A percentile compares a stretch with the other conserved stretches of the same genome.
Evolutionary conservation across 495 filamentous ascomycete genomes (phyloP).

Genomic region (Daldinia vernicosa): DNA sequence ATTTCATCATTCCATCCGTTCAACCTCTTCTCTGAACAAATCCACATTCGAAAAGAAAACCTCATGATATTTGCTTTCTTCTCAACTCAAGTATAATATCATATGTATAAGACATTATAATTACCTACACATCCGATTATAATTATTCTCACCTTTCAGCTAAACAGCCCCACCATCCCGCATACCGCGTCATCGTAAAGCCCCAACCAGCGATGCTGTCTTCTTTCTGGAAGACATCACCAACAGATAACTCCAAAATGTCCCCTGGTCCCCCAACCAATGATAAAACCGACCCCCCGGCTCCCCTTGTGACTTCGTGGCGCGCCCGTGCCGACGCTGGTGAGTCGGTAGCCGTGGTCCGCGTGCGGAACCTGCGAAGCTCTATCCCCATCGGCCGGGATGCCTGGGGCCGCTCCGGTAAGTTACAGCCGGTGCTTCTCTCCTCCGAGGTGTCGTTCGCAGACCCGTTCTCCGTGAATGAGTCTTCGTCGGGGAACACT

Average conservation of each 20-base stretch:
- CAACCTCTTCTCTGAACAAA: not conserved
- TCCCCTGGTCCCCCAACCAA: slow-evolving; percentile 25
- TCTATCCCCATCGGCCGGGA: slow-evolving; percentile 56
- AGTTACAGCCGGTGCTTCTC: slow-evolving; percentile 62
- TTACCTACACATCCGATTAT: not conserved
- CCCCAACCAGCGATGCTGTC: slow-evolving; percentile 29
- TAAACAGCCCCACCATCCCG: slow-evolving; percentile 1
- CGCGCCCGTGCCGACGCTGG: slow-evolving; percentile 46
- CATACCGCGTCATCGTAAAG: slow-evolving; percentile 21
- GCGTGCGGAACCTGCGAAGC: slow-evolving; percentile 61
- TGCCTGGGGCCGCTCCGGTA: slow-evolving; percentile 63
- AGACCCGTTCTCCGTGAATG: slow-evolving; percentile 53
- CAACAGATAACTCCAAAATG: slow-evolving; percentile 12
- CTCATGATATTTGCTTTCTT: not conserved
- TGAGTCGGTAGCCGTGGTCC: slow-evolving; percentile 53
- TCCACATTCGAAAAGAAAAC: not conserved
- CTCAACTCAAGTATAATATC: not conserved
- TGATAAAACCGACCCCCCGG: slow-evolving; percentile 9
- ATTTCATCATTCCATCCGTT: not conserved
- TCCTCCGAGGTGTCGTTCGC: slow-evolving; percentile 60
- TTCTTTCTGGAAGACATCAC: slow-evolving; percentile 31
- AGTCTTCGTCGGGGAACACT: slow-evolving; percentile 53
- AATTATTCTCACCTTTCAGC: not conserved
- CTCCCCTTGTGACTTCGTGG: slow-evolving; percentile 48
- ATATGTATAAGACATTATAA: not conserved